Evolutionary conservation across 805 yeast species (phyloP), one percentile per base, ranked within the genome.

Genomic region (Hemisphaericaspora nanyangensis): DNA sequence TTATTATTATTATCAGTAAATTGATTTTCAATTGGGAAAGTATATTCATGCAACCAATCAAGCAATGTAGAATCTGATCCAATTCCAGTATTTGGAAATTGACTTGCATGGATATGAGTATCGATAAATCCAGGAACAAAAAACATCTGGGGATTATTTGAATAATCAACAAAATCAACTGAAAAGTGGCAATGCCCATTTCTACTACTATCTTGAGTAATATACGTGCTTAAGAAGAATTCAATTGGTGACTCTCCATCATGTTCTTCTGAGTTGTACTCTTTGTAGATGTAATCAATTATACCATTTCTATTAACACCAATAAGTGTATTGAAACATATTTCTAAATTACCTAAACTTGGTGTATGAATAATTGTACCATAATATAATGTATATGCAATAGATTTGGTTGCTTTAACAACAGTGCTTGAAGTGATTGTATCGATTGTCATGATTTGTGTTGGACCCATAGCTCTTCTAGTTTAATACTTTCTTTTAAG

Each of bases 21-120:
- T 4, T 85, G 72, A 6, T 85, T 68, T 60, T 93, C 99, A 40
- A 90, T 60, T 1, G 96, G 95, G 68, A 90, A 93, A 0, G 99
- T 93, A 58, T 88, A 89, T 17, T 74, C 78, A 18, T 79, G 74
- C 34, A 93, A 71, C 99, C 99, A 93, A 47, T 91, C 95, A 40
- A 93, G 65, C 31, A 93, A 68, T 1, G 95, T 91, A 2, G 87
- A 70, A 43, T 82, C 82, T 18, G 95, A 90, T 45, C 95, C 91
- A 18, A 93, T 79, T 2, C 74, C 73, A 19, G 60, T 51, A 49
- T 68, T 68, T 7, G 73, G 72, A 44, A 58, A 68, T 50, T 68
- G 74, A 20, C 70, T 63, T 1, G 74, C 71, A 44, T 68, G 74
- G 42, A 68, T 68, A 44, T 68, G 74, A 7, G 74, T 68, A 44